A percentile compares a stretch with the other conserved stretches of the same genome.
Evolutionary conservation across 2,329 filamentous ascomycete genomes (phyloP).

Genomic region (Colletotrichum gloeosporioides): DNA sequence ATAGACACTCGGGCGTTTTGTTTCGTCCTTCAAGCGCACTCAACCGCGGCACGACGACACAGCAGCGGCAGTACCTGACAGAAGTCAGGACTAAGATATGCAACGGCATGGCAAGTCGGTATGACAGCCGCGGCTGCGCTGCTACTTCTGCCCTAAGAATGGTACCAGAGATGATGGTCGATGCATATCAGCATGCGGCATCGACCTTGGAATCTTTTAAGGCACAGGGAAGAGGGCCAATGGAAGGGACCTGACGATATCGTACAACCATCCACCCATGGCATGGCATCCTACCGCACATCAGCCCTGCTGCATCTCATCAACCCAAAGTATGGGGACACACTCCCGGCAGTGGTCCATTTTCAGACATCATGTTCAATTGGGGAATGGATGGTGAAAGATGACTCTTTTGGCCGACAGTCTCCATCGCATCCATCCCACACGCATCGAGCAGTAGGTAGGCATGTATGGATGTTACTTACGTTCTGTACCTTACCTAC

Average conservation of each 20-base stretch:
- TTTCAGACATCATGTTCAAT: slow-evolving; percentile 13
- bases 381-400: slow-evolving; percentile 14
- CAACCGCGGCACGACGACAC: neutral
- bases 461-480: neutral
- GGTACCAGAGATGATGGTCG: neutral
- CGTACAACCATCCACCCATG: slow-evolving; percentile 16
- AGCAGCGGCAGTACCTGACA: slow-evolving; percentile 14
- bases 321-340: slow-evolving; percentile 19
- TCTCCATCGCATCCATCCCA: neutral
- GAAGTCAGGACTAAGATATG: neutral
- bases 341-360: slow-evolving; percentile 16
- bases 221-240: neutral
- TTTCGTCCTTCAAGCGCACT: slow-evolving; percentile 10
- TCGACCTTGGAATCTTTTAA: neutral
- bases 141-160: neutral
- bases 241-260: neutral
- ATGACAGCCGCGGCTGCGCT: slow-evolving; percentile 9
- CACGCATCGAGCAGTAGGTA: neutral
- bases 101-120: neutral
- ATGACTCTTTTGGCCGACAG: slow-evolving; percentile 22
- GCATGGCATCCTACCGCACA: slow-evolving; percentile 18
- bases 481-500: neutral
- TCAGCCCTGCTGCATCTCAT: slow-evolving; percentile 25
- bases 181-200: slow-evolving; percentile 7
- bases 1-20: slow-evolving; percentile 14